Evolutionary conservation across 768 basidiomycete species (phyloP), one percentile per base, ranked within the genome.

Genomic region (Nidularia pulvinata): DNA sequence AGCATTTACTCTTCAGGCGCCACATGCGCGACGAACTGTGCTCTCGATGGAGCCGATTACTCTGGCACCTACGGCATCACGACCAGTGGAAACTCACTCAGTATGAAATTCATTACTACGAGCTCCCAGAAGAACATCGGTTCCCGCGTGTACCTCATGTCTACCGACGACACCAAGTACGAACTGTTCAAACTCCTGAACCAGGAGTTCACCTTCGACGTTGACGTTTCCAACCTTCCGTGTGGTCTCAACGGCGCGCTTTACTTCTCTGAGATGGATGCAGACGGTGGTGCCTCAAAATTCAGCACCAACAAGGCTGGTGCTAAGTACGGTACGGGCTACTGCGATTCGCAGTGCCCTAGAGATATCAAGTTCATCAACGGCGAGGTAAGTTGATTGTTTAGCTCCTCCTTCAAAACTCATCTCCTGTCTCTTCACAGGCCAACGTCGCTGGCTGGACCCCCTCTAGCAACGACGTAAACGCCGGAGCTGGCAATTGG

Each of bases 271-370:
- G 74, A 79, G 66, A 85, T 84, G 83, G 82, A 79, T 59, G 74
- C 74, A 9, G 82, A 84, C 58, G 83, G 83, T 67, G 83, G 83
- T 35, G 61, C 66, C 44, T 54, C 72, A 52, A 68, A 73, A 59
- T 80, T 67, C 69, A 60, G 80, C 34, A 68, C 58, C 60, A 85
- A 85, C 76, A 79, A 81, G 72, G 82, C 83, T 14, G 74, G 75
- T 33, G 69, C 73, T 46, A 68, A 80, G 65, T 85, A 79, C 67
- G 82, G 83, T 46, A 83, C 82, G n/a, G 84, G 84, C 11, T 85
- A 85, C 68, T 84, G 84, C 65, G 83, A 85, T 64, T 76, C 83
- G 14, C 83, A 85, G 67, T 85, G 83, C 69, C 84, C 83, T 9
- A 67, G 71, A 36, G 83, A 84, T 59, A 72, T 84, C 66, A 84